Evolutionary conservation across 2,329 filamentous ascomycete species (phyloP).

Genomic region (Sporothrix sp.): DNA sequence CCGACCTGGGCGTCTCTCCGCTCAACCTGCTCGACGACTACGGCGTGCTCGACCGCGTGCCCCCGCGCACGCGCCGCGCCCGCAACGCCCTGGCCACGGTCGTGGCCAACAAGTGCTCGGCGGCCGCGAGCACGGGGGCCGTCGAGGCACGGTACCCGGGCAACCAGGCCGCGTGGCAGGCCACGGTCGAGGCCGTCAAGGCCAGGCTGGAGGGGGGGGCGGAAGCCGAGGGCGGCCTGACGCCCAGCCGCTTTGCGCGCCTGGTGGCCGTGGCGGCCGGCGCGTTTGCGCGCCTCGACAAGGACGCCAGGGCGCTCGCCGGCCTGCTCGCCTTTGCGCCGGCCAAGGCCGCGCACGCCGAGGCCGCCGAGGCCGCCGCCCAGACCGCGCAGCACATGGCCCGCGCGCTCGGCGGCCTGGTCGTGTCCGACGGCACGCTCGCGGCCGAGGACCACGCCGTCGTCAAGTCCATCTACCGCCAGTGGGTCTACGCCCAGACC

Average conservation of each 20-base stretch:
- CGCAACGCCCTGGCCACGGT: conserved; percentile 18
- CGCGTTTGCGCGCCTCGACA: conserved; percentile 26
- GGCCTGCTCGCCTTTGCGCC: conserved; percentile 22
- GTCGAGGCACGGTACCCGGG: conserved; percentile 19
- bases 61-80: conserved; percentile 11
- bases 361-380: conserved; percentile 18
- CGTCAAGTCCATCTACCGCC: conserved; percentile 34
- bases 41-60: conserved; percentile 12
- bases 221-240: background rate
- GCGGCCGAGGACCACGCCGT: conserved; percentile 33
- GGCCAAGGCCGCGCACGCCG: background rate
- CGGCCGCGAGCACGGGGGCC: background rate
- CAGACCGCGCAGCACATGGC: conserved; percentile 27
- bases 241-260: conserved; percentile 17
- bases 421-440: conserved; percentile 30
- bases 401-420: conserved; percentile 30
- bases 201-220: background rate
- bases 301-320: conserved; percentile 25
- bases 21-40: conserved; percentile 15
- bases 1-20: conserved; percentile 13
- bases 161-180: conserved; percentile 20
- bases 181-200: conserved; percentile 10
- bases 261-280: conserved; percentile 23
- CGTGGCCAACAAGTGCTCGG: conserved; percentile 20
- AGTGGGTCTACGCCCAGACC: conserved; percentile 40